These are phyloP conservation scores for Gillenia trifoliata DNA, from an alignment of 306 rosid species.

Conservation along the genomic window DNA sequence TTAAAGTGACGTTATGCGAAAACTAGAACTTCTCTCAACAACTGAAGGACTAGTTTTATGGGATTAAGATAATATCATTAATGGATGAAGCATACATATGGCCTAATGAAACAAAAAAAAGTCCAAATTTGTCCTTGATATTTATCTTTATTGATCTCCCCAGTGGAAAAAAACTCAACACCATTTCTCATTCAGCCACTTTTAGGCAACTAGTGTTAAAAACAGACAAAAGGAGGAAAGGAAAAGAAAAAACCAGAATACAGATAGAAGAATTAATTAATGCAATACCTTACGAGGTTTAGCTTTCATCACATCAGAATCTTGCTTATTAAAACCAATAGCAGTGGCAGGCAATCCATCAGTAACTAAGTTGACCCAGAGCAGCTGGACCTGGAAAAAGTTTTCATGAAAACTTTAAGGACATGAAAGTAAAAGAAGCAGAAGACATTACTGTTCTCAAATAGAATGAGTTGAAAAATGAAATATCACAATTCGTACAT, in stretches of 20 bases:
- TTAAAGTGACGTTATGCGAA: neutral
- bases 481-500: conserved; percentile 4
- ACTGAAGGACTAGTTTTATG: neutral
- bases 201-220: neutral
- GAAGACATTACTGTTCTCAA: neutral
- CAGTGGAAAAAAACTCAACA: neutral
- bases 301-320: conserved; percentile 93
- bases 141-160: neutral
- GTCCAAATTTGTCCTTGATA: neutral
- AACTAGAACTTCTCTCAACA: neutral
- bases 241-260: neutral
- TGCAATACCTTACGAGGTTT: conserved; percentile 84
- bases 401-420: neutral
- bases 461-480: conserved; percentile 16
- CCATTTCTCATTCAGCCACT: neutral
- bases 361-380: conserved; percentile 98
- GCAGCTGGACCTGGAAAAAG: conserved; percentile 77
- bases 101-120: neutral
- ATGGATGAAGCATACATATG: neutral
- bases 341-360: conserved; percentile 99
- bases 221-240: neutral
- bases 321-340: conserved; percentile 95
- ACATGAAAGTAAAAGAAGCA: neutral
- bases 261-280: neutral
- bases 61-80: neutral